A percentile compares a stretch with the other conserved stretches of the same genome.
Conservation (phyloP, 352 stramenopile genomes). For the Phytophthora macrochlamydospora region DNA sequence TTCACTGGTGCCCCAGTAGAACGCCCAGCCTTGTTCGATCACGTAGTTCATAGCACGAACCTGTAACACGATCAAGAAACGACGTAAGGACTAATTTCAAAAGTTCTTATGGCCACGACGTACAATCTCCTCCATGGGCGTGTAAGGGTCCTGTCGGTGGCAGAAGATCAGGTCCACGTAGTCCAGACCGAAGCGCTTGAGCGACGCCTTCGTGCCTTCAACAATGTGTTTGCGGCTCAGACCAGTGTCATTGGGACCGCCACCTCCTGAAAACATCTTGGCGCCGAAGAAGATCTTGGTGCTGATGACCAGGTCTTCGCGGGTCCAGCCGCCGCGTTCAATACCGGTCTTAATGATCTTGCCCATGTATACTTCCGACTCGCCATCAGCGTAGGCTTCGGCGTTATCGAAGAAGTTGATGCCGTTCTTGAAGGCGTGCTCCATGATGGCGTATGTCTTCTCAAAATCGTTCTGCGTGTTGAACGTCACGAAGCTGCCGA, state of each 20-base stretch:
- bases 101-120: neutral
- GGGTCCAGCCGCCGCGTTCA: constrained; percentile 33
- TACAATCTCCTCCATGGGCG: constrained; percentile 57
- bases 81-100: no score
- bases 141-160: constrained; percentile 47
- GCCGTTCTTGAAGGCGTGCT: constrained; percentile 47
- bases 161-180: constrained; percentile 61
- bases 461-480: constrained; percentile 48
- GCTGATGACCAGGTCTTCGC: constrained; percentile 59
- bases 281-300: constrained; percentile 64
- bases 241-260: constrained; percentile 29
- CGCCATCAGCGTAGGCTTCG: constrained; percentile 46
- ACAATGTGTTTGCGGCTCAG: constrained; percentile 44
- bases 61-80: neutral
- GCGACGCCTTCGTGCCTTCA: constrained; percentile 36
- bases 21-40: constrained; percentile 22
- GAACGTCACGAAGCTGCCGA: constrained; percentile 54
- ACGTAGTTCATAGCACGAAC: constrained; percentile 58
- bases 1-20: constrained; percentile 59
- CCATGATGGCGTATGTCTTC: constrained; percentile 50
- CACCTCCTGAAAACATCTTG: constrained; percentile 14
- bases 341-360: constrained; percentile 49
- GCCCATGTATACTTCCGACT: constrained; percentile 53
- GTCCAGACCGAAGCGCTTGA: constrained; percentile 42
- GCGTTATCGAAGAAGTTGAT: constrained; percentile 74